Conservation (phyloP, 2,329 filamentous ascomycete genomes). For the Pseudogymnoascus pannorum region DNA sequence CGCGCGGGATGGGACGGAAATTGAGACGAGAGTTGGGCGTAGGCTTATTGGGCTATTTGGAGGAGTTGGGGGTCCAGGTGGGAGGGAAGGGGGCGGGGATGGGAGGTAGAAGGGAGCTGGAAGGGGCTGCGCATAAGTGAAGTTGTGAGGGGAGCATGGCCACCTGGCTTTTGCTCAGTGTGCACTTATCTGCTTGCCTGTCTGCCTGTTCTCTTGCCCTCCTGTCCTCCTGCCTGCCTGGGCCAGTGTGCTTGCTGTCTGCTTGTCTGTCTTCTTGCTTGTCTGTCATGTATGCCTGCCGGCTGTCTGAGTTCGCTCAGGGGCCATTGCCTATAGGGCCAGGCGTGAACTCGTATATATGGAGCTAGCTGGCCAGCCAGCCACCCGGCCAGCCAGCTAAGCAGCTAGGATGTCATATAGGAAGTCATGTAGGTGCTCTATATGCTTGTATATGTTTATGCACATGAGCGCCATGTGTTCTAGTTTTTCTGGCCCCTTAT, state of each 20-base stretch:
- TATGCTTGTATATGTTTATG: constrained; percentile 3
- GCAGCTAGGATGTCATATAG: neutral
- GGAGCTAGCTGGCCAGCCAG: neutral
- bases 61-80: constrained; percentile 24
- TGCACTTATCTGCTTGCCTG: neutral
- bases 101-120: neutral
- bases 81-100: neutral
- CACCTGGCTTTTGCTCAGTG: neutral
- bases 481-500: neutral
- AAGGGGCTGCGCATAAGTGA: neutral
- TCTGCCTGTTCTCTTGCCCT: neutral
- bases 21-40: constrained; percentile 75
- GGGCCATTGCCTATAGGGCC: neutral
- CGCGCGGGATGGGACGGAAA: constrained; percentile 85
- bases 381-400: neutral
- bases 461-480: neutral
- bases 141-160: neutral
- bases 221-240: neutral
- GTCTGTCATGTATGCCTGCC: neutral
- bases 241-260: neutral
- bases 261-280: neutral
- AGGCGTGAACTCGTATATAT: neutral
- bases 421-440: neutral
- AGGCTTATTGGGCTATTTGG: constrained; percentile 75
- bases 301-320: neutral